Base-by-base conservation (phyloP, 345 rosid genomes). In the Aquilaria malaccensis region DNA sequence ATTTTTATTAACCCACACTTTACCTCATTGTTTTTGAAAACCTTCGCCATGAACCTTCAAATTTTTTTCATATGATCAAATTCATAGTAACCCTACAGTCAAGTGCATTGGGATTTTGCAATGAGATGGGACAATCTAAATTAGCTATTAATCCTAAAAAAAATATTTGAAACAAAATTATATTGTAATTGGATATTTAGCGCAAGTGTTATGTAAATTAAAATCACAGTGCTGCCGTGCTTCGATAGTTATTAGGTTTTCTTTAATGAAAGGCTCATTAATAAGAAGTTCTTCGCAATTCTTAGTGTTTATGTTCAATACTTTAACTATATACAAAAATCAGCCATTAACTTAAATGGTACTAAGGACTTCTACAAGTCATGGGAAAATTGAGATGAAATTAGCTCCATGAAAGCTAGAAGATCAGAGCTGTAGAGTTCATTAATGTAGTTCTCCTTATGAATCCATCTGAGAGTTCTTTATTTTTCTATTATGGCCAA, bases 251-350 rank as follows among this genome's bases (percentile, higher is more conserved):
- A 86, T 82, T 54, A 94, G 79, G 69, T 90, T 91, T 13, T 83
- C 86, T 73, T 77, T 85, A 22, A 82, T 72, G 76, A 88, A 90
- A 15, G 89, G 82, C 68, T 83, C 94, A 52, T 93, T 97, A 6
- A 94, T 93, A 7, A 89, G 79, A 54, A 94, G 87, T 74, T 90
- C 97, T 68, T 77, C 88, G 95, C 95, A 90, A 72, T 86, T 90
- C 77, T 88, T 94, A 52, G 89, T 84, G 84, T 88, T 90, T 79
- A 94, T 81, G 73, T 90, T 90, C 55, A 90, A 73, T 57, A 90
- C 99, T 77, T 88, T 90, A 69, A 88, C 72, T 37, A 97, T 97
- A 95, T 94, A 64, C 7, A 70, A 52, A 56, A 32, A 57, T 32
- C 52, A 10, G 41, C 22, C 68, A 29, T 45, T 33, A 15, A 32